Evolutionary conservation across 139 green algal genomes (phyloP), one percentile per base, ranked within the genome.

Genomic region (Micractinium sp.): DNA sequence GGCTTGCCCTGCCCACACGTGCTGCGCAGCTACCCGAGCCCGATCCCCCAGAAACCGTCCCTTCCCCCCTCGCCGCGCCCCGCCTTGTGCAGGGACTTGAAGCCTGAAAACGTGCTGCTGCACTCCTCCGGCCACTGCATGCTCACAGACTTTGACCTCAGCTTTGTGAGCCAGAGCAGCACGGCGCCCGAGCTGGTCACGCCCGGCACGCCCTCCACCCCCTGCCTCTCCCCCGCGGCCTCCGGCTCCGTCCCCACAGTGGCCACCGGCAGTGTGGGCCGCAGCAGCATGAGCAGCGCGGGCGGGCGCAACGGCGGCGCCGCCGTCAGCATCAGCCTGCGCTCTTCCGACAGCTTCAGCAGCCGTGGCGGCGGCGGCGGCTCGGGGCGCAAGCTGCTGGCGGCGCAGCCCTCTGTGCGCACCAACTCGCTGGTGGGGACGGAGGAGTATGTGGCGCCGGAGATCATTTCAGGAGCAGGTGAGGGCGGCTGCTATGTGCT

Each of bases 21-120:
- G n/a, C n/a, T 27, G 22, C 63, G 23, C 63, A 73, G 63, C 63
- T 29, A 7, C 22, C 63, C 4, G 4, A 7, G 23, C 23, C 63
- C 63, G 7, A 29, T n/a, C 3, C 63, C 63, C 63, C 63, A 29
- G 7, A 73, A 25, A 25, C 16, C 63, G 12, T 73, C 67, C 76
- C 73, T 19, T 25, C 73, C 73, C 4, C 38, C 36, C 36, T 9
- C 53, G 14, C 33, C 25, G 23, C 2, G 0, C 78, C 39, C 14
- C 35, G 29, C 56, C 47, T 53, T 22, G n/a, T 69, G 56, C 88
- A 90, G 91, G 22, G 98, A 99, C 91, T 94, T 99, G 25, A 99
- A 99, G 95, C 98, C 98, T 5, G 98, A 99, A 94, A 99, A 99
- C 93, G 97, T 99, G 82, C 93, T 99, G 82, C 89, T 99, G 76